Conservation (phyloP, 2,329 filamentous ascomycete genomes). For the Paraconiothyrium sp. region DNA sequence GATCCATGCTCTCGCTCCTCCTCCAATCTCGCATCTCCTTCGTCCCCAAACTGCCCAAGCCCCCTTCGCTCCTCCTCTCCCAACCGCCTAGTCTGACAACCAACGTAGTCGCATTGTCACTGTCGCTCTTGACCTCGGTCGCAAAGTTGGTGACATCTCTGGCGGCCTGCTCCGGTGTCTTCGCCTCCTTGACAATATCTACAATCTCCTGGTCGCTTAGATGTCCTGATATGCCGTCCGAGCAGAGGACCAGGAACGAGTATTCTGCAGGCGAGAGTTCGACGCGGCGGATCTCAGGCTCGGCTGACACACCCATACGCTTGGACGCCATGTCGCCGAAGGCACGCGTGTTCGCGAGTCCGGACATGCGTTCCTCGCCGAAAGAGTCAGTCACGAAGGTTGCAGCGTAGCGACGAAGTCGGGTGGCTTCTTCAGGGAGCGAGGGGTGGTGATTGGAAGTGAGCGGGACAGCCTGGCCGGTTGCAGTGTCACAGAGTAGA, state of each 20-base stretch:
- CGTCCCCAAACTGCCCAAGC: conserved; percentile 86
- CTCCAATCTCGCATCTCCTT: conserved; percentile 90
- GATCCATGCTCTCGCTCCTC: conserved; percentile 81
- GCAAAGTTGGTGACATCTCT: conserved; percentile 84
- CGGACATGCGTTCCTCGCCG: conserved; percentile 93
- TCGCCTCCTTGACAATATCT: conserved; percentile 92
- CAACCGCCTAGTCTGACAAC: conserved; percentile 71
- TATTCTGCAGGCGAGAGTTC: conserved; percentile 86
- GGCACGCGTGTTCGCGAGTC: conserved; percentile 90
- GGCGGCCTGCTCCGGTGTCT: conserved; percentile 86
- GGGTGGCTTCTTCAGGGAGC: conserved; percentile 82
- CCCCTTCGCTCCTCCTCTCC: conserved; percentile 80
- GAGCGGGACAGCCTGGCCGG: conserved; percentile 79
- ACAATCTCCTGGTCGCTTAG: conserved; percentile 94
- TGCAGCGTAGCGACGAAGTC: conserved; percentile 84
- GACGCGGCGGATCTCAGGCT: conserved; percentile 84
- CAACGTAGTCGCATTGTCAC: conserved; percentile 71
- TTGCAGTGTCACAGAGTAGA: conserved; percentile 85
- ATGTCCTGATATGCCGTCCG: conserved; percentile 87
- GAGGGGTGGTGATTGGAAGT: conserved; percentile 94
- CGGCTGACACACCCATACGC: conserved; percentile 90
- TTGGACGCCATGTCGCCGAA: conserved; percentile 95
- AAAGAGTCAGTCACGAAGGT: conserved; percentile 95
- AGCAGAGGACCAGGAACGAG: conserved; percentile 86
- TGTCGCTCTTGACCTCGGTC: conserved; percentile 76